Percentiles rank a stretch among this genome's conserved stretches.
Evolutionary conservation across 2,329 filamentous ascomycete genomes (phyloP).

Genomic region (Eutypella sp.): DNA sequence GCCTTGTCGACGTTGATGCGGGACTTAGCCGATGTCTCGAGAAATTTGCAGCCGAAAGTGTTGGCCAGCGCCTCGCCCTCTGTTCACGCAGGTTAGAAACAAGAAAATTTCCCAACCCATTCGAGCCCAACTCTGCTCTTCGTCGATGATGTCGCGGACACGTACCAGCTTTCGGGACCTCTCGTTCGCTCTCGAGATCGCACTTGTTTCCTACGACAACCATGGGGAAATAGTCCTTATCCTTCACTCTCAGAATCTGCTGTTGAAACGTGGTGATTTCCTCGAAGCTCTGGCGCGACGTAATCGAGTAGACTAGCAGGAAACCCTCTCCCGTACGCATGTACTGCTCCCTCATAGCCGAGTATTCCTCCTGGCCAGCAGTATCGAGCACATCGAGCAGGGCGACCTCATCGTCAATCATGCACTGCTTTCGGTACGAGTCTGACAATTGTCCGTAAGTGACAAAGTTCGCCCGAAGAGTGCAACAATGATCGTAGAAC

Average conservation of each 20-base stretch:
- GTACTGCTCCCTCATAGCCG: conserved; percentile 98
- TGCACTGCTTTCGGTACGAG: conserved; percentile 99
- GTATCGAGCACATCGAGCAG: conserved; percentile 97
- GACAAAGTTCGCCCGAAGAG: conserved; percentile 8
- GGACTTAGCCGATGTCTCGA: conserved; percentile 97
- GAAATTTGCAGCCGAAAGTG: conserved; percentile 94
- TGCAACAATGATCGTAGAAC: conserved; percentile 3
- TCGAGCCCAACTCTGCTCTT: neutral
- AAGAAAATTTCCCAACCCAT: no score
- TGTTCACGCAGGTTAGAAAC: conserved; percentile 36
- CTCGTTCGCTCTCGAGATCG: conserved; percentile 89
- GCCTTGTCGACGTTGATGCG: conserved; percentile 97
- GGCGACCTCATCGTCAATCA: conserved; percentile 97
- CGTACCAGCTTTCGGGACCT: conserved; percentile 85
- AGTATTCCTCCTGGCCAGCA: conserved; percentile 98
- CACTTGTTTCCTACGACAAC: conserved; percentile 99
- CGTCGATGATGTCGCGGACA: neutral
- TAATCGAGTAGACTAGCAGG: conserved; percentile 96
- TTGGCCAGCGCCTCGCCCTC: conserved; percentile 85
- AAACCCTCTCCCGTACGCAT: conserved; percentile 99
- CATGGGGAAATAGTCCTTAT: conserved; percentile 99
- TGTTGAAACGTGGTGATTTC: conserved; percentile 99
- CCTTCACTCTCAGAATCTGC: conserved; percentile 97
- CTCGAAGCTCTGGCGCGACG: conserved; percentile 92
- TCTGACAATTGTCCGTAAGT: conserved; percentile 50